Conservation (phyloP, 2,329 filamentous ascomycete species). For the Xylaria polymorpha region DNA sequence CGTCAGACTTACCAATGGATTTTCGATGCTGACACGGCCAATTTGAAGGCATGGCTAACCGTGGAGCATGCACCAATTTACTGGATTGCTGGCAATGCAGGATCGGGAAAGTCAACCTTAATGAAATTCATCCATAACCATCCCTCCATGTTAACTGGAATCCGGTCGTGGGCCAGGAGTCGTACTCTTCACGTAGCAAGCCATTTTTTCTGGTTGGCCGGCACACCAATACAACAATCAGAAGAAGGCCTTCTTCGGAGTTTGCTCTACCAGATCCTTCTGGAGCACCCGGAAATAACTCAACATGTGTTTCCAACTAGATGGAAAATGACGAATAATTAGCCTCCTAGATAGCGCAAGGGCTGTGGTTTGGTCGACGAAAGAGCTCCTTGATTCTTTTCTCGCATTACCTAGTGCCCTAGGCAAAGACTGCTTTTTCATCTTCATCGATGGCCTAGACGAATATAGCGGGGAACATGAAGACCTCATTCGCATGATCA, state of each 20-base stretch:
- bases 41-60: conserved; percentile 2
- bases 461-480: conserved; percentile 4
- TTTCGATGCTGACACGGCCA: background rate
- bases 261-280: conserved; percentile 35
- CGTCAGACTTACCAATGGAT: conserved; percentile 6
- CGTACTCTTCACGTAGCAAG: conserved; percentile 7
- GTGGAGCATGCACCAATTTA: conserved; percentile 7
- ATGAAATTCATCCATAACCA: conserved; percentile 8
- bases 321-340: background rate
- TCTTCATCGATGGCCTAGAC: conserved; percentile 3
- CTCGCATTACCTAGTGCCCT: background rate
- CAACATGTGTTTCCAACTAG: conserved; percentile 11
- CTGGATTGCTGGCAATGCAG: conserved; percentile 2
- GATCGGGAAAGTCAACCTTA: conserved; percentile 5
- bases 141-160: background rate
- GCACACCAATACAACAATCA: conserved; percentile 47
- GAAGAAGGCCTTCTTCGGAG: conserved; percentile 48
- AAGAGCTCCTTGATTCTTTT: conserved; percentile 6
- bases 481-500: background rate
- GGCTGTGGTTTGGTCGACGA: background rate
- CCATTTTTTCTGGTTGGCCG: conserved; percentile 50
- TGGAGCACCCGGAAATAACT: conserved; percentile 24
- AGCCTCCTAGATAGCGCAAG: background rate
- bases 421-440: background rate
- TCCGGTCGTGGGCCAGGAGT: background rate